Evolutionary conservation across 2,329 filamentous ascomycete species (phyloP).

Genomic region (Chalara sp.): DNA sequence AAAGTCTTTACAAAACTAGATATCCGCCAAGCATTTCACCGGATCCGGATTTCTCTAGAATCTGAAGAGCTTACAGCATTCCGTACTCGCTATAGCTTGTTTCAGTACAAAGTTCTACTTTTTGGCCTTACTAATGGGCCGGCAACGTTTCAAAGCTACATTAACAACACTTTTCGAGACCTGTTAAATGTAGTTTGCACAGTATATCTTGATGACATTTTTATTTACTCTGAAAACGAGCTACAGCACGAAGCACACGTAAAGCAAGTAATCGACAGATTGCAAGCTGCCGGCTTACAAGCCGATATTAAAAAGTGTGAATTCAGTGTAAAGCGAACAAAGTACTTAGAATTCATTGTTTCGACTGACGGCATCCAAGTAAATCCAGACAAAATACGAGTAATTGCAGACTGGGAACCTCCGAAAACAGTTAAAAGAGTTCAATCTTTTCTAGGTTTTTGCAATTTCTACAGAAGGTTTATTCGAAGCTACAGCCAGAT

Average conservation of each 20-base stretch:
- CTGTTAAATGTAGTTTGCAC: slow-evolving; percentile 1
- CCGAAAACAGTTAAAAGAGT: slow-evolving; percentile 1
- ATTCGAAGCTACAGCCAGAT: not conserved
- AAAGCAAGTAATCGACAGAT: not conserved
- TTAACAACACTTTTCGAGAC: slow-evolving; percentile 4
- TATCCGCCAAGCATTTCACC: slow-evolving; percentile 2
- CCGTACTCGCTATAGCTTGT: no score
- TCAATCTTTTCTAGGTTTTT: not conserved
- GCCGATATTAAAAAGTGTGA: slow-evolving; percentile 4
- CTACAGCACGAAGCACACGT: not conserved
- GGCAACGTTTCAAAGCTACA: slow-evolving; percentile 1
- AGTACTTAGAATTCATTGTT: slow-evolving; percentile 8
- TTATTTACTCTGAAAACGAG: not conserved
- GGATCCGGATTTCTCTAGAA: not conserved
- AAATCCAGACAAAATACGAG: not conserved
- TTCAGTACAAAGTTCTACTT: not conserved
- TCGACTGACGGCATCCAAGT: slow-evolving; percentile 1
- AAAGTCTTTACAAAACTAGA: slow-evolving; percentile 6
- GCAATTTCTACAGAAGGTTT: not conserved
- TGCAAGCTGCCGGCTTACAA: slow-evolving; percentile 1
- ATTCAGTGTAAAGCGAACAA: not conserved
- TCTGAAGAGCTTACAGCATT: not conserved
- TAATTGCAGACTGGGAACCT: not conserved
- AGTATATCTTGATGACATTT: not conserved
- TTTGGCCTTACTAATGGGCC: slow-evolving; percentile 3